Percentiles rank a stretch among this genome's conserved stretches.
Conservation (phyloP, 495 filamentous ascomycete genomes). For the Penicillium soppii region DNA sequence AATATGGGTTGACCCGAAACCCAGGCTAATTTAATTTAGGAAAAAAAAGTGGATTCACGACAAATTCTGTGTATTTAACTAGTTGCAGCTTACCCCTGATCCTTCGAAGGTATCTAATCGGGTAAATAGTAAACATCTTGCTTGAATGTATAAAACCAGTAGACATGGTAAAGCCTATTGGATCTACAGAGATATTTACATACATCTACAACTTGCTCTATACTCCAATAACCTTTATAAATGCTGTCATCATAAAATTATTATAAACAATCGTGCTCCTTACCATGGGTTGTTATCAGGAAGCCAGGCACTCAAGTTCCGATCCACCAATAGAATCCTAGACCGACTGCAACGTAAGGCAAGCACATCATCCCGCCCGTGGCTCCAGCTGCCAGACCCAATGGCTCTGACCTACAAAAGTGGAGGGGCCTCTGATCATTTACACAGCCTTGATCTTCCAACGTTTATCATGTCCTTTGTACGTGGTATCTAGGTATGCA, state of each 20-base stretch:
- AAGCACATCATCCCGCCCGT: constrained; percentile 38
- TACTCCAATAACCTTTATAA: too few species aligned
- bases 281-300: too few species aligned
- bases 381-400: constrained; percentile 33
- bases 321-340: constrained; percentile 23
- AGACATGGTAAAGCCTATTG: too few species aligned
- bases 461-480: too few species aligned
- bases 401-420: constrained; percentile 21
- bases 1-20: constrained; percentile 5
- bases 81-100: constrained; percentile 5
- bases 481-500: too few species aligned
- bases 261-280: not conserved
- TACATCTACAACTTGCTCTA: too few species aligned
- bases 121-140: too few species aligned
- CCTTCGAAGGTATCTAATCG: too few species aligned
- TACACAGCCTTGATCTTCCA: too few species aligned
- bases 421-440: constrained; percentile 19
- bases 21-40: constrained; percentile 6
- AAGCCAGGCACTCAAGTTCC: constrained; percentile 8
- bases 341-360: constrained; percentile 16
- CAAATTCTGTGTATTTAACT: not conserved
- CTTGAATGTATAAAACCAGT: too few species aligned
- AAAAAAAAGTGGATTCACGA: constrained; percentile 2
- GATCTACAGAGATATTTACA: too few species aligned
- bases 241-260: too few species aligned